These are phyloP conservation scores for Astragalus glycyphyllos DNA, from an alignment of 306 rosid species.

Conservation along the genomic window DNA sequence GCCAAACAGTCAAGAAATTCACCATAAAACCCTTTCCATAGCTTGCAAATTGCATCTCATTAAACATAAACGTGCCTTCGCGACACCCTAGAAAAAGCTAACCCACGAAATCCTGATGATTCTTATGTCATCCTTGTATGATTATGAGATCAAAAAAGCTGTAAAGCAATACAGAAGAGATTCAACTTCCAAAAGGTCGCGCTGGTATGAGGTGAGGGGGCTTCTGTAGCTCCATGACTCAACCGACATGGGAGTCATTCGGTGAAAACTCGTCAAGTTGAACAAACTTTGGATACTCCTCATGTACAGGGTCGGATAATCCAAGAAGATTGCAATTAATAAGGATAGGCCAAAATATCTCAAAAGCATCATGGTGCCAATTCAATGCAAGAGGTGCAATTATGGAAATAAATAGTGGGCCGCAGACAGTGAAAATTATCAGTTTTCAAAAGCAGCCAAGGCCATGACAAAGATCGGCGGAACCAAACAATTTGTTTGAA, in stretches of 20 bases:
- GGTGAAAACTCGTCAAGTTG: not conserved
- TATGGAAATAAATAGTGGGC: slow-evolving; percentile 1
- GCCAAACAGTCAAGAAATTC: not conserved
- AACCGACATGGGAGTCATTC: slow-evolving; percentile 16
- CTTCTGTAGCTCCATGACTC: slow-evolving; percentile 33
- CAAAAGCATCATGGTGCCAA: slow-evolving; percentile 18
- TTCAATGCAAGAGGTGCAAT: slow-evolving; percentile 32
- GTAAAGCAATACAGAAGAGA: slow-evolving; percentile 11
- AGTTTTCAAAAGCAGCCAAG: slow-evolving; percentile 24
- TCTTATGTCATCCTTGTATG: slow-evolving; percentile 10
- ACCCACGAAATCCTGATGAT: slow-evolving; percentile 25
- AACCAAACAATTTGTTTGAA: slow-evolving; percentile 33
- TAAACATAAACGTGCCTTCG: not conserved
- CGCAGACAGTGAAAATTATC: not conserved
- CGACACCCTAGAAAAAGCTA: slow-evolving; percentile 26
- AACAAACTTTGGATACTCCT: not conserved
- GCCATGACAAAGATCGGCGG: not conserved
- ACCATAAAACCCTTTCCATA: slow-evolving; percentile 14
- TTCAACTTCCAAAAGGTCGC: slow-evolving; percentile 24
- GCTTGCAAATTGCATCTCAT: slow-evolving; percentile 19
- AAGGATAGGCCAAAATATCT: slow-evolving; percentile 24
- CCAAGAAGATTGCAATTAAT: slow-evolving; percentile 21
- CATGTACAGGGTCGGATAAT: not conserved
- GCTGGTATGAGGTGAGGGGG: slow-evolving; percentile 1
- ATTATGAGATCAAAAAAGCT: slow-evolving; percentile 7